Base-by-base conservation (phyloP, 2,329 filamentous ascomycete species). In the Aspergillus pseudoglaucus region DNA sequence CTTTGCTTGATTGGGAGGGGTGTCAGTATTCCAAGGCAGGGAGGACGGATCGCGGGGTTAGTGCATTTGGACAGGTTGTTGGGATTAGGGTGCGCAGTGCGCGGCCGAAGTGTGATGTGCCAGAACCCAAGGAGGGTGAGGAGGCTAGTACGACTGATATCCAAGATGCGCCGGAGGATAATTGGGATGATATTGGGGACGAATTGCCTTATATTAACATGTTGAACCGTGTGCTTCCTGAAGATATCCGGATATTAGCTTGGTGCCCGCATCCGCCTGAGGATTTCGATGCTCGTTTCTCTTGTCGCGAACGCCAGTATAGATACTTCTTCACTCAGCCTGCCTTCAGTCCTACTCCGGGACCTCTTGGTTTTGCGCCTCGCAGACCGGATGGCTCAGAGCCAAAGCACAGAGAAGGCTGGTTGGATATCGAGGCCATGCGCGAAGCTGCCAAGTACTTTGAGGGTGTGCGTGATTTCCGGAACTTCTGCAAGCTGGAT, bases 251-350 rank as follows among this genome's bases (percentile, higher is more conserved):
- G 51, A 76, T 95, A 49, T 78, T 97, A 32, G 93, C 93, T 3
- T 98, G 93, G 93, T 95, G 90, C 64, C 89, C 91, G 0, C 76
- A 81, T 25, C 88, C 87, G 14, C 88, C 90, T 0, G 70, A 79
- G 7, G 80, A 81, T 52, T 98, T 98, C 68, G 90, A 88, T 30
- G 93, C 93, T 4, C 84, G 93, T 37, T 96, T 96, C 76, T 90
- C 87, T 46, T 98, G 93, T 70, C 82, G 85, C 52, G 90, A 96
- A 70, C 80, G 93, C 18, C 85, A 87, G 56, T 98, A 98, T 73
- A 84, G 88, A 49, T 98, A 98, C 71, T 97, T 95, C 75, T 98
- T 98, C 74, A 97, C 93, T 0, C 89, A 96, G 64, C 93, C 93
- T 0, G 88, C 87, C 1, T 95, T 89, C 62, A 74, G 82, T 2